Conservation (phyloP, 495 filamentous ascomycete genomes). For the Xylaria sp. region DNA sequence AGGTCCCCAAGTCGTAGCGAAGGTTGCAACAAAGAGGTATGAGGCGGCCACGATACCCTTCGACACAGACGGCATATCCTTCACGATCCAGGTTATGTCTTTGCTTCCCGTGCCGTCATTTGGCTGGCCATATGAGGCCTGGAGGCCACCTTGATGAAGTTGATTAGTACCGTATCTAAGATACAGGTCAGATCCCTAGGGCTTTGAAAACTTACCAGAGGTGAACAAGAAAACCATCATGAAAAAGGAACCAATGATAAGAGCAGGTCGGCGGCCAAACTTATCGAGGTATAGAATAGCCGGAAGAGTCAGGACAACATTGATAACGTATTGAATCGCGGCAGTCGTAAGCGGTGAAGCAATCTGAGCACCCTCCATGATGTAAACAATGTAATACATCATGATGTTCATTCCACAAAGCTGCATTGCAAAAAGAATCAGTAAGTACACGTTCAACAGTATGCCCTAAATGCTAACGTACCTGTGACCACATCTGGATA, state of each 20-base stretch:
- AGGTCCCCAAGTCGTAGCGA: constrained; percentile 79
- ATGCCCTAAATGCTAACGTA: background rate
- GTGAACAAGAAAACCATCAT: constrained; percentile 77
- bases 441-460: background rate
- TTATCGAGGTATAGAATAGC: constrained; percentile 79
- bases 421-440: constrained; percentile 43
- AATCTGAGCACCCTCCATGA: constrained; percentile 73
- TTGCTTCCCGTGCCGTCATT: constrained; percentile 48
- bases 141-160: constrained; percentile 54
- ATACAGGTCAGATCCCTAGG: background rate
- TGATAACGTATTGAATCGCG: constrained; percentile 81
- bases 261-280: constrained; percentile 75
- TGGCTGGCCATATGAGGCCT: constrained; percentile 63
- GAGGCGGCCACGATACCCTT: constrained; percentile 70
- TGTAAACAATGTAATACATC: constrained; percentile 78
- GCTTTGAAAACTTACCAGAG: constrained; percentile 66
- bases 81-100: constrained; percentile 65
- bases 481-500: constrained; percentile 74
- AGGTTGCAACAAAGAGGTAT: constrained; percentile 77
- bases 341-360: constrained; percentile 70
- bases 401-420: constrained; percentile 81
- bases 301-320: constrained; percentile 72
- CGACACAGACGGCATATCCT: constrained; percentile 54
- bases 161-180: background rate
- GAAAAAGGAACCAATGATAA: constrained; percentile 76